These are phyloP conservation scores for Sclerotinia sclerotiorum DNA, from an alignment of 2,329 filamentous ascomycete species.

Conservation along the genomic window DNA sequence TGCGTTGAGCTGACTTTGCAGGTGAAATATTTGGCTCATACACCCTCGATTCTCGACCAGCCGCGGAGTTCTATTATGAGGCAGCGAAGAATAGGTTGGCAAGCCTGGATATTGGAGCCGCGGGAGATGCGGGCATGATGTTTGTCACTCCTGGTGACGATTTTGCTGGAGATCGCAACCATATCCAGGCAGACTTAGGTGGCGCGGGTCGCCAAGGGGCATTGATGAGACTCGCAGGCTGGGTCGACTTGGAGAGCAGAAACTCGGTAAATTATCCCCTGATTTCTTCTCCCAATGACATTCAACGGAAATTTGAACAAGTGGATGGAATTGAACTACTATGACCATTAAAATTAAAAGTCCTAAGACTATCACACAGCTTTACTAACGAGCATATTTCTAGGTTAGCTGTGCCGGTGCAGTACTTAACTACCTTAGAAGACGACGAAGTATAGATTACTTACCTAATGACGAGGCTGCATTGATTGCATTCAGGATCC, in stretches of 20 bases:
- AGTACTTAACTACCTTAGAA: slow-evolving; percentile 74
- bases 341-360: not conserved
- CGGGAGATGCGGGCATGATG: slow-evolving; percentile 52
- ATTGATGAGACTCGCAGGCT: slow-evolving; percentile 66
- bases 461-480: slow-evolving; percentile 58
- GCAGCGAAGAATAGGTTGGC: slow-evolving; percentile 65
- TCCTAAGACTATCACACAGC: not conserved
- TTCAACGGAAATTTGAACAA: no score
- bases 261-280: slow-evolving; percentile 56
- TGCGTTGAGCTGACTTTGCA: slow-evolving; percentile 28
- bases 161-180: slow-evolving; percentile 28
- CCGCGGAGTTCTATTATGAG: slow-evolving; percentile 70
- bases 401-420: slow-evolving; percentile 81
- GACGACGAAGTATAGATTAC: slow-evolving; percentile 62
- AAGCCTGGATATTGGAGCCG: slow-evolving; percentile 50
- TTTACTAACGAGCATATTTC: not conserved
- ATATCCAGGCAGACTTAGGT: slow-evolving; percentile 43
- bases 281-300: not conserved
- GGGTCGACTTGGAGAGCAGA: slow-evolving; percentile 71
- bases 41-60: slow-evolving; percentile 65
- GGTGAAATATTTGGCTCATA: slow-evolving; percentile 46
- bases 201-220: slow-evolving; percentile 59
- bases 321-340: not conserved
- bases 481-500: slow-evolving; percentile 58
- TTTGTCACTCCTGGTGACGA: slow-evolving; percentile 60